Conservation (phyloP, 352 stramenopile species). For the Globisporangium paroecandrum region DNA sequence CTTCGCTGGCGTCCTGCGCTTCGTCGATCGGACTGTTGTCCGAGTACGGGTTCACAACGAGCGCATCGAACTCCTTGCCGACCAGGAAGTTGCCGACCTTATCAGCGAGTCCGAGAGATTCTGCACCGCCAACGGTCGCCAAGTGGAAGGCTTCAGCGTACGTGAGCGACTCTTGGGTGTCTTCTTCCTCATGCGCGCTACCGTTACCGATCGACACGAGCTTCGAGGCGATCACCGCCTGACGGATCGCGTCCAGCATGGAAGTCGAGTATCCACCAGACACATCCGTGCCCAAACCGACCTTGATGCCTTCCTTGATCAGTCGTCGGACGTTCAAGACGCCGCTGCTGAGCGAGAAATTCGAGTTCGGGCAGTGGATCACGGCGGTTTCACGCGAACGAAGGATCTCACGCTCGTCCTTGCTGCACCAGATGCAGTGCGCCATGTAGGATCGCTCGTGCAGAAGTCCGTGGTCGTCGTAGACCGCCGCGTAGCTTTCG, state of each 20-base stretch:
- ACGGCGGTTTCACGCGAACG: conserved; percentile 60
- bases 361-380: conserved; percentile 95
- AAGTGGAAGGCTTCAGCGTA: conserved; percentile 89
- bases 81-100: conserved; percentile 86
- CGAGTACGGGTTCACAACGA: conserved; percentile 72
- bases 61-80: conserved; percentile 90
- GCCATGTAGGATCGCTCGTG: conserved; percentile 91
- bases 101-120: conserved; percentile 72
- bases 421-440: conserved; percentile 90
- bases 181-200: conserved; percentile 39
- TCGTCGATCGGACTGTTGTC: conserved; percentile 67
- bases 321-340: conserved; percentile 78
- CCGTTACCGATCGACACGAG: conserved; percentile 65
- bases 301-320: conserved; percentile 78
- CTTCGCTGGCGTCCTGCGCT: conserved; percentile 37
- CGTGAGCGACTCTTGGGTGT: conserved; percentile 35
- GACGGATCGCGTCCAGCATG: conserved; percentile 91
- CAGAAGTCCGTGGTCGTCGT: conserved; percentile 85
- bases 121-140: conserved; percentile 85
- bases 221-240: conserved; percentile 89
- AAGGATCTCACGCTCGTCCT: conserved; percentile 74
- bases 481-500: conserved; percentile 75
- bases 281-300: conserved; percentile 93
- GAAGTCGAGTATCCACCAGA: conserved; percentile 92
- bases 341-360: conserved; percentile 91